Evolutionary conservation across 2,329 filamentous ascomycete genomes (phyloP).

Genomic region (Ophiostoma angusticollis): DNA sequence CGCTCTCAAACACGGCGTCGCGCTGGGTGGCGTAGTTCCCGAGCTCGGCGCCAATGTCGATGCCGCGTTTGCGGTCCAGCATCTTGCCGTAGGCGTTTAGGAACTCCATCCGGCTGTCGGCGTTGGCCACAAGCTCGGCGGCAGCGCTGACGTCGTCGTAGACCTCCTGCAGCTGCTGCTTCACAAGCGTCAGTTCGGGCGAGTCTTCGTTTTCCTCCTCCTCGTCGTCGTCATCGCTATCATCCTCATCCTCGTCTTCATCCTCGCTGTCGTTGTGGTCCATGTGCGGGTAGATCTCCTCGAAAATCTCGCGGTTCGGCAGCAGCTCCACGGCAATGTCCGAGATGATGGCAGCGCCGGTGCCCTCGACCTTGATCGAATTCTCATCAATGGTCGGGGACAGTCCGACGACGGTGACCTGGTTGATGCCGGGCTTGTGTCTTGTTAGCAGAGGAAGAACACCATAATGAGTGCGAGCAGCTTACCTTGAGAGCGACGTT

Average conservation of each 20-base stretch:
- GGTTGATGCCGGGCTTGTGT: slow-evolving; percentile 37
- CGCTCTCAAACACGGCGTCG: slow-evolving; percentile 28
- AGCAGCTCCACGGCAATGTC: slow-evolving; percentile 50
- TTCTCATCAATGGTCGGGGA: slow-evolving; percentile 40
- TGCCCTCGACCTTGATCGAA: slow-evolving; percentile 47
- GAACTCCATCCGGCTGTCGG: slow-evolving; percentile 26
- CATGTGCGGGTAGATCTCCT: slow-evolving; percentile 39
- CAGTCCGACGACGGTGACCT: slow-evolving; percentile 42
- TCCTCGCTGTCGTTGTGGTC: slow-evolving; percentile 22
- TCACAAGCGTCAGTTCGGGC: slow-evolving; percentile 19
- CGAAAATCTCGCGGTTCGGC: slow-evolving; percentile 39
- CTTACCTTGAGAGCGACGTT: slow-evolving; percentile 34
- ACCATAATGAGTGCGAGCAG: no score
- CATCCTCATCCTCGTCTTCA: slow-evolving; percentile 19
- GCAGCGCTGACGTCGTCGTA: slow-evolving; percentile 19
- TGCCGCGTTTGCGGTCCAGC: slow-evolving; percentile 22
- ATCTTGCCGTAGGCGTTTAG: slow-evolving; percentile 28
- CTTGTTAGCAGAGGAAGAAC: neutral
- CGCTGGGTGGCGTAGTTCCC: slow-evolving; percentile 31
- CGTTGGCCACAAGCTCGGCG: slow-evolving; percentile 22
- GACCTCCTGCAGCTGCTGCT: slow-evolving; percentile 21
- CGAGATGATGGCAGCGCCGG: slow-evolving; percentile 43
- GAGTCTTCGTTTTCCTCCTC: slow-evolving; percentile 17
- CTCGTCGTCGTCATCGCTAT: slow-evolving; percentile 18
- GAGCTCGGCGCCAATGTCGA: slow-evolving; percentile 26